Percentiles rank a stretch among this genome's conserved stretches.
These are phyloP conservation scores for Poteriospumella lacustris DNA, from an alignment of 108 stramenopile genomes.

Conservation along the genomic window DNA sequence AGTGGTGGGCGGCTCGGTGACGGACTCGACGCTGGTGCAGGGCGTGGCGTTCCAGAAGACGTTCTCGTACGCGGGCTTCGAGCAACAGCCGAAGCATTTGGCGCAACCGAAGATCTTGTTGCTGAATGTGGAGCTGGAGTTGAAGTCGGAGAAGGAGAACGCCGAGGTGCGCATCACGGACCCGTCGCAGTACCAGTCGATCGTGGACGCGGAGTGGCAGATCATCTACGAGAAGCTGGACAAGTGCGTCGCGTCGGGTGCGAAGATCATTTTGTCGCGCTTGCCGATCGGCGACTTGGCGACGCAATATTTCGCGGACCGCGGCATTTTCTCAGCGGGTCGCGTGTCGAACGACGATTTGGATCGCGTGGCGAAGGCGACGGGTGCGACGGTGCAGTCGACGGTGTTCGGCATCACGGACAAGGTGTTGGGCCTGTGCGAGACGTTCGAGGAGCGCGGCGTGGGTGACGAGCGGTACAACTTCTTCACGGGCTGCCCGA, in stretches of 20 bases:
- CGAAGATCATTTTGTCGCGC: slow-evolving; percentile 90
- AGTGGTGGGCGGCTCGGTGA: slow-evolving; percentile 81
- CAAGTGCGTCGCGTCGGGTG: slow-evolving; percentile 47
- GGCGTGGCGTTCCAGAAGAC: slow-evolving; percentile 99
- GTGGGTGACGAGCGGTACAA: slow-evolving; percentile 97
- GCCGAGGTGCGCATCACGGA: slow-evolving; percentile 95
- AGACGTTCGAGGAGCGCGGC: slow-evolving; percentile 82
- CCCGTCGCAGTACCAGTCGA: slow-evolving; percentile 91
- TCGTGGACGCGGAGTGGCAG: slow-evolving; percentile 98
- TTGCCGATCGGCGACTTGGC: slow-evolving; percentile 97
- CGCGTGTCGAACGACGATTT: slow-evolving; percentile 90
- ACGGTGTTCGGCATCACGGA: slow-evolving; percentile 67
- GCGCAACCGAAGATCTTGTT: slow-evolving; percentile 77
- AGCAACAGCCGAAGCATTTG: slow-evolving; percentile 98
- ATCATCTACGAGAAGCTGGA: slow-evolving; percentile 98
- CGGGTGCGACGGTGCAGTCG: slow-evolving; percentile 83
- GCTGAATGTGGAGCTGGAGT: slow-evolving; percentile 95
- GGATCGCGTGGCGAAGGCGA: slow-evolving; percentile 90
- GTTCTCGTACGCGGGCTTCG: slow-evolving; percentile 97
- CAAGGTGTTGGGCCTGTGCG: slow-evolving; percentile 79
- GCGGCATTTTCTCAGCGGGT: slow-evolving; percentile 93
- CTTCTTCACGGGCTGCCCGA: slow-evolving; percentile 86
- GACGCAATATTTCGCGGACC: slow-evolving; percentile 97
- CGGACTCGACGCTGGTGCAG: slow-evolving; percentile 85
- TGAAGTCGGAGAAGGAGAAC: slow-evolving; percentile 96